phyloP scores from a whole-genome alignment of 371 early-diverging fungal species.

The Smittium mucronatum region DNA sequence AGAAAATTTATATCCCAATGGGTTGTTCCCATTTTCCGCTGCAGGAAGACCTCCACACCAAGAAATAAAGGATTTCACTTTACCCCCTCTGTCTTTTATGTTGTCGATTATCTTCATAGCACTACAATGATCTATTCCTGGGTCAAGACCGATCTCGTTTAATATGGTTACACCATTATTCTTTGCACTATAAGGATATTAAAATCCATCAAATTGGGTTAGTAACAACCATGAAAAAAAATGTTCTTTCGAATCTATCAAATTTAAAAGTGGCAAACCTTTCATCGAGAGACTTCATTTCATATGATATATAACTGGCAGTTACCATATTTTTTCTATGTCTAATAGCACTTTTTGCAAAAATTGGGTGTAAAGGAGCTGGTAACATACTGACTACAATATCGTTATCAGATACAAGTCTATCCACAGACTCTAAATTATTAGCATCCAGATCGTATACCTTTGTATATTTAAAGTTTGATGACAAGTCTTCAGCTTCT shows the following conservation, averaged over 20 bases:
- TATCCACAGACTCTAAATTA: constrained; percentile 38
- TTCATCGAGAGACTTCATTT: constrained; percentile 64
- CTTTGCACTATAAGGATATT: constrained; percentile 44
- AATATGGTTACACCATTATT: constrained; percentile 73
- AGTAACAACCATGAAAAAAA: background rate
- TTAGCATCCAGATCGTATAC: constrained; percentile 35
- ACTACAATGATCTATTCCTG: constrained; percentile 93
- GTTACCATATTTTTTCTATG: constrained; percentile 90
- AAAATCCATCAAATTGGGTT: no score
- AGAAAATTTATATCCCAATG: constrained; percentile 96
- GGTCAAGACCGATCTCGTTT: constrained; percentile 96
- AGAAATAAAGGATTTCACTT: constrained; percentile 71
- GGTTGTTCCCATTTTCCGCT: constrained; percentile 83
- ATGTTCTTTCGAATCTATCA: background rate
- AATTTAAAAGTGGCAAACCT: background rate
- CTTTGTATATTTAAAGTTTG: constrained; percentile 35
- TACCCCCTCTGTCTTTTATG: constrained; percentile 53
- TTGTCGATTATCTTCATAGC: constrained; percentile 94
- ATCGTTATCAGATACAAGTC: constrained; percentile 59
- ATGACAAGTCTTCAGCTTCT: constrained; percentile 55
- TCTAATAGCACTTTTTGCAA: constrained; percentile 68
- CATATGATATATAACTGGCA: constrained; percentile 87
- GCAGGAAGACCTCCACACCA: constrained; percentile 98
- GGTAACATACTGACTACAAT: constrained; percentile 91
- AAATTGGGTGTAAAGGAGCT: constrained; percentile 77